Base-by-base conservation (phyloP, 2,329 filamentous ascomycete genomes). In the Cytospora leucostoma region DNA sequence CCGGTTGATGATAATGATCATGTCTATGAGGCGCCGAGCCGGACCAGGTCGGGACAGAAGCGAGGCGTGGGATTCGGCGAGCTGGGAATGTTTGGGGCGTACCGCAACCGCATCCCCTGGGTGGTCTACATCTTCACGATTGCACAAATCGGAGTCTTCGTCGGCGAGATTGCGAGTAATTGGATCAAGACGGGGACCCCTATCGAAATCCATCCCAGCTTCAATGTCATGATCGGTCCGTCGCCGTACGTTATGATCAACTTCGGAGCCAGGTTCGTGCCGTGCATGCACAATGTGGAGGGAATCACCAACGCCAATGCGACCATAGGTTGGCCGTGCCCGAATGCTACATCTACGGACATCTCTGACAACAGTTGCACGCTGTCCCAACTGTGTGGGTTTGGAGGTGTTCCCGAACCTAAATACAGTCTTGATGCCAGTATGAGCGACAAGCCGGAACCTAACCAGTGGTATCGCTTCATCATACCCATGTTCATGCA, bases 201-300 rank as follows among this genome's bases (percentile, higher is more conserved):
- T 21, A 92, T 92, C 72, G 84, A 88, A 78, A 93, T 88, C 59
- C 85, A 94, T 62, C 95, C 95, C 1, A 84, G 83, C 17, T 96
- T 99, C 79, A 99, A 98, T 77, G 90, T 91, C 64, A 97, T 99
- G 92, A 97, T 99, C 72, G 95, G 95, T 0, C 95, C 95, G 1
- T 97, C 93, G 6, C 85, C 88, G 1, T 92, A 92, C 69, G 87
- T 98, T 32, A 86, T 96, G 70, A 97, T 98, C 79, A 96, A 96
- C 76, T 97, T 99, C 92, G 95, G 95, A 64, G 92, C 93, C 49
- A 88, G 95, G 66, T 99, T 91, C 73, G 86, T 90, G 3, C 92
- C 93, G 7, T 99, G 95, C 76, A 99, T 99, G 95, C 93, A 94
- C 79, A 92, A 91, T 69, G 84, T 91, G 67, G 74, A 84, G 51